A percentile compares a stretch with the other conserved stretches of the same genome.
These are phyloP conservation scores for Cadophora sp. DNA, from an alignment of 2,329 filamentous ascomycete genomes.

Conservation along the genomic window DNA sequence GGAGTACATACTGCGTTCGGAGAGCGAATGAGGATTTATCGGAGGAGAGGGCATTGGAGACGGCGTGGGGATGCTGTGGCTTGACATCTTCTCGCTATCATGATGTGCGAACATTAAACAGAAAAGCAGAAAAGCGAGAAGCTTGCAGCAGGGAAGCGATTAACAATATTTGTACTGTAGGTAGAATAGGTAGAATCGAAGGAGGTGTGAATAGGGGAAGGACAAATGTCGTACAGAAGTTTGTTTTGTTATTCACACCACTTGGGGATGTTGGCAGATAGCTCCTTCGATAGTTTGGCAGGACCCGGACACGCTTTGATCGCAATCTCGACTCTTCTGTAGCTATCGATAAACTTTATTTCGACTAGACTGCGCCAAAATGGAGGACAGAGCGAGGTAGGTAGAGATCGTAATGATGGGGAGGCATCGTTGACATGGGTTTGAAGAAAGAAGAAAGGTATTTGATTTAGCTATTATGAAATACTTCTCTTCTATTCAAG, in stretches of 20 bases:
- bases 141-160: not conserved
- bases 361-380: not conserved
- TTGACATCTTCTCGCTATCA: slow-evolving; percentile 43
- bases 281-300: slow-evolving; percentile 13
- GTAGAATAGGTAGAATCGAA: not conserved
- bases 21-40: slow-evolving; percentile 27
- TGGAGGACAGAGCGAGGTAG: slow-evolving; percentile 53
- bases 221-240: not conserved
- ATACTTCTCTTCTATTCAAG: not conserved
- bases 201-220: not conserved
- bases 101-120: slow-evolving; percentile 13
- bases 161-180: slow-evolving; percentile 2
- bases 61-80: slow-evolving; percentile 25
- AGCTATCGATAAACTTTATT: slow-evolving; percentile 6
- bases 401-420: not conserved
- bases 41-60: slow-evolving; percentile 25
- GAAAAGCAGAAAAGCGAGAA: not conserved
- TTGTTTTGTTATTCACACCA: slow-evolving; percentile 1
- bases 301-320: not conserved
- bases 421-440: not conserved
- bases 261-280: not conserved
- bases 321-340: not conserved
- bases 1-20: slow-evolving; percentile 29
- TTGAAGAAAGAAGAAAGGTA: not conserved
- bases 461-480: not conserved